Conservation (phyloP, 2,329 filamentous ascomycete genomes). For the Chaetomium sp. region DNA sequence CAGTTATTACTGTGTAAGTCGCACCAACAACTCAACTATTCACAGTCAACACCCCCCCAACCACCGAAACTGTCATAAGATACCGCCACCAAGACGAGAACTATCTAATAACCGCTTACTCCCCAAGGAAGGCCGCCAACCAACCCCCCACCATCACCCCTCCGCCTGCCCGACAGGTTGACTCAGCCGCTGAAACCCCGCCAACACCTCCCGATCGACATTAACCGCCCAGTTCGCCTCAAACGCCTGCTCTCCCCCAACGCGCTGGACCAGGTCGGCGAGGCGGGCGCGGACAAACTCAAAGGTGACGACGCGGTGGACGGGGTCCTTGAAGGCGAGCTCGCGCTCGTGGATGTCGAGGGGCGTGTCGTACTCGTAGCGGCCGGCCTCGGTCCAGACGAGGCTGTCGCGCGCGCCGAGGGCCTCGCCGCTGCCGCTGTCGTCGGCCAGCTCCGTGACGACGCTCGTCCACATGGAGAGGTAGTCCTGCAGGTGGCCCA, state of each 20-base stretch:
- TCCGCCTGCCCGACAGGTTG: conserved; percentile 3
- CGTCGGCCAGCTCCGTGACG: conserved; percentile 65
- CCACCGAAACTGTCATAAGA: no score
- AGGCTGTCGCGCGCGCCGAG: conserved; percentile 37
- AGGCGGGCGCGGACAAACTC: conserved; percentile 66
- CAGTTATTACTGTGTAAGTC: no score
- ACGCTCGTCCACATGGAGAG: conserved; percentile 76
- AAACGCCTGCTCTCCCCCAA: conserved; percentile 68
- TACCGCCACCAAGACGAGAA: no score
- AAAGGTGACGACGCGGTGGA: conserved; percentile 67
- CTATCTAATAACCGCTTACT: no score
- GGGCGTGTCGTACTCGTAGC: conserved; percentile 58
- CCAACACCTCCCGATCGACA: conserved; percentile 72
- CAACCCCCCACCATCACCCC: neutral
- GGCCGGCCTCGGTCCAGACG: conserved; percentile 46
- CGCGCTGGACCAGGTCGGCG: conserved; percentile 57
- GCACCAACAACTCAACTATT: no score
- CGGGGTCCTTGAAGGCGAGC: conserved; percentile 61
- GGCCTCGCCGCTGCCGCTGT: conserved; percentile 40
- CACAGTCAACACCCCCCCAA: no score
- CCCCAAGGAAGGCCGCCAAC: no score
- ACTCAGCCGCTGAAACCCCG: conserved; percentile 57
- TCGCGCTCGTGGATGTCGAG: conserved; percentile 57
- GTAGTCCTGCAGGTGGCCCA: conserved; percentile 69
- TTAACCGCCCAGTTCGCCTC: conserved; percentile 70